Conservation (phyloP, 208 protist genomes). For the Leishmania arabica region DNA sequence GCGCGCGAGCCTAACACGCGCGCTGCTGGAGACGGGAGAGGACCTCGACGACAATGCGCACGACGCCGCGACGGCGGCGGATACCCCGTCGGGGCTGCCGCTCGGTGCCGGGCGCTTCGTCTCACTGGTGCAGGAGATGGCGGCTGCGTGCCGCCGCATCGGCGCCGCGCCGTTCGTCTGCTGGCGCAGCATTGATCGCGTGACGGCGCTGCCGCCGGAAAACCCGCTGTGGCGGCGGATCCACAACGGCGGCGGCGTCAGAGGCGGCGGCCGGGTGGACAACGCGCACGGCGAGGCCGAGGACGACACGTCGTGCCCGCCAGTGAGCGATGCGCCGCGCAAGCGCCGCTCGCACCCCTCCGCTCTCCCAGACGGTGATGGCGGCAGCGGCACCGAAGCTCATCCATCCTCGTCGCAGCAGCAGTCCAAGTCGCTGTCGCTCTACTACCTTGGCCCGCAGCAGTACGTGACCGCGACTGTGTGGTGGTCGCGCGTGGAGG, state of each 20-base stretch:
- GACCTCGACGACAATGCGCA: background rate
- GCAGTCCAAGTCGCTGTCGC: slow-evolving; percentile 2
- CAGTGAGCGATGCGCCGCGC: slow-evolving; percentile 1
- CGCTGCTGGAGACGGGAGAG: background rate
- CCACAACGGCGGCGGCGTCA: background rate
- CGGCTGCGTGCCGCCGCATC: slow-evolving; percentile 21
- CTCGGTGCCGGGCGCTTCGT: slow-evolving; percentile 18
- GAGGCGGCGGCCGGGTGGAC: slow-evolving; percentile 2
- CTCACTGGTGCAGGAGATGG: slow-evolving; percentile 33
- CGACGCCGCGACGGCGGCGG: background rate
- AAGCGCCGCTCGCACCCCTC: background rate
- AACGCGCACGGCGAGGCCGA: slow-evolving; percentile 21
- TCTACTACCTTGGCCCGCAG: slow-evolving; percentile 48
- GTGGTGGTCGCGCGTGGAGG: slow-evolving; percentile 52
- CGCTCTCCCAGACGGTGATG: background rate
- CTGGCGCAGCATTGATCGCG: slow-evolving; percentile 30
- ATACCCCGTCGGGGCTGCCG: background rate
- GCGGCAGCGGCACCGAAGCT: background rate
- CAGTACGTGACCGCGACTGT: slow-evolving; percentile 52
- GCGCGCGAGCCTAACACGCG: background rate
- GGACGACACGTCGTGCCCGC: slow-evolving; percentile 12
- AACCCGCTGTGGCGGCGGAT: background rate
- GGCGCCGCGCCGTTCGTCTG: slow-evolving; percentile 19
- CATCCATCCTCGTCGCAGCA: background rate
- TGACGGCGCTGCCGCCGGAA: slow-evolving; percentile 17